Evolutionary conservation across 1,284 basidiomycete genomes (phyloP), one percentile per base, ranked within the genome.

Genomic region (Peniophora sp.): DNA sequence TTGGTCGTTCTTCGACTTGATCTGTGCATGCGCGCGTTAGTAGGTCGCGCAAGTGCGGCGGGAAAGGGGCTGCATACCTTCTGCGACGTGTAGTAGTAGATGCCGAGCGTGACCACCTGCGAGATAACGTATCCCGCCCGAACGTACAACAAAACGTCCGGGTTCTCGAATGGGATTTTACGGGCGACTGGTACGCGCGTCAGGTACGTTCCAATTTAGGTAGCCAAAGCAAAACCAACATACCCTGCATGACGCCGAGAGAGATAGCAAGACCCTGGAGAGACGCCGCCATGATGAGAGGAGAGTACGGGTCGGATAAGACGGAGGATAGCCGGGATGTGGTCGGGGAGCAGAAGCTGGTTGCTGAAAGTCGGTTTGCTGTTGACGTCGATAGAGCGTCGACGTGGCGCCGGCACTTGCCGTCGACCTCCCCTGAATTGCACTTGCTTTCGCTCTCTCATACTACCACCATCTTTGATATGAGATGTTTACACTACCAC

Each of bases 1-100:
- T 65, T 90, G 79, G 70, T 98, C 96, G 65, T 98, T 98, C 79
- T 93, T 95, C 61, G 79, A 74, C 77, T 92, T 94, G 70, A 97
- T 83, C 90, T 94, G 59, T 32, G 32, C 35, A 32, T 36, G 39
- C 43, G 39, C 43, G 47, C 35, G 27, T 32, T 17, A 3, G 24
- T 45, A 22, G n/a, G 16, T 6, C 3, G 3, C 3, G 23, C 41
- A 24, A 19, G 38, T 16, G 19, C 27, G 10, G 32, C 38, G 48
- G 12, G 17, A 41, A 25, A 48, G 47, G 17, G 39, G 16, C n/a
- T 20, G 59, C 73, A 50, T 52, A 89, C 86, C 66, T 79, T 75
- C 63, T 76, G 65, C 16, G 88, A 85, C 47, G 81, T 69, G 59
- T 78, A 89, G 73, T 90, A 94, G 73, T 92, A 95, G 34, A 78